Base-by-base conservation (phyloP, 1,284 basidiomycete genomes). In the Rhodotorula mucilaginosa region DNA sequence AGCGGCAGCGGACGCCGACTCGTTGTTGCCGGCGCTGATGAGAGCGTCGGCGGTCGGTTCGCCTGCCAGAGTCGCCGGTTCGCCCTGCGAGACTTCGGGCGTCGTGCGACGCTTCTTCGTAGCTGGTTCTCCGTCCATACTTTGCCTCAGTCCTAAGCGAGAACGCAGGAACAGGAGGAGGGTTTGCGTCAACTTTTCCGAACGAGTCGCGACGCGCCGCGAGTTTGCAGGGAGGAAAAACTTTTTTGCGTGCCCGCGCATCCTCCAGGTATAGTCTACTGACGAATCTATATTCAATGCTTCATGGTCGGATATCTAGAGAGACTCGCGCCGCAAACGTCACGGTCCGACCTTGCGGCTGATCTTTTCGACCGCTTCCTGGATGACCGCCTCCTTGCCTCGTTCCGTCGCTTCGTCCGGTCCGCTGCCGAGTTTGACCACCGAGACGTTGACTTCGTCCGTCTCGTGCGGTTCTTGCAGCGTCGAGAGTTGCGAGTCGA, bases 401-500 rank as follows among this genome's bases (percentile, higher is more conserved):
- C 69, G 57, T 58, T 76, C 75, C 51, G 71, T 61, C 8, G 29
- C 58, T 21, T 67, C 73, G 5, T 52, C 69, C 26, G 58, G 52
- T 0, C 71, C 75, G 47, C 71, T 62, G 0, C 75, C 75, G 5
- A 76, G 69, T 29, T 39, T 48, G 44, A 76, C 69, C 2, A 68
- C 62, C 23, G 64, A 68, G 26, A 74, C 71, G 44, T 70, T 58
- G 16, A 49, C 57, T 58, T 74, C 73, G 47, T 61, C 61, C 46
- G 67, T 63, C 59, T 72, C 54, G 34, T 68, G 58, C 12, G 75
- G 75, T 31, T 51, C 48, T 82, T 97, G 91, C 70, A 98, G 80
- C 49, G 91, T 89, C 26, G 83, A 83, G 72, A 97, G 79, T 83
- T 97, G 95, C 74, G 89, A 90, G 65, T 90, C 89, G 73, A 98